Evolutionary conservation across 805 yeast species (phyloP), one percentile per base, ranked within the genome.

Genomic region (Citeromyces nyonsensis): DNA sequence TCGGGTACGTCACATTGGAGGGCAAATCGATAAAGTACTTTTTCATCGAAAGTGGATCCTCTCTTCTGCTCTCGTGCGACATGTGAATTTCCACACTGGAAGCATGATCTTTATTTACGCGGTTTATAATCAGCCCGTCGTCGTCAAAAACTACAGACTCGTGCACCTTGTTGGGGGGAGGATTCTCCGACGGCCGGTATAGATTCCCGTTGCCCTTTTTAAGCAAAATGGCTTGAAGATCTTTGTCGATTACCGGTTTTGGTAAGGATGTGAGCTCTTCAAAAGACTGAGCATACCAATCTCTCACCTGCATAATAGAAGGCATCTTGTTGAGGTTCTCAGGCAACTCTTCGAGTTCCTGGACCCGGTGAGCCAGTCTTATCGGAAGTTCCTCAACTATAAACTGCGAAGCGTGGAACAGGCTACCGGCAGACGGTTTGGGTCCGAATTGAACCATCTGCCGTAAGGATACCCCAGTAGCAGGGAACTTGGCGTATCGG

Each of bases 391-490:
- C 95, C 46, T 82, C 83, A 1, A 79, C 82, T 7, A 80, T 73
- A 48, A 84, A 84, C 49, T 78, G 81, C 5, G 86, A 77, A 1
- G 94, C 94, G 30, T 81, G 66, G 49, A 79, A 85, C 27, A 82
- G 57, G 8, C 80, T 69, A 3, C 93, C 94, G 10, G 80, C 81
- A 24, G 70, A 64, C 5, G 94, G 91, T 29, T 66, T 59, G 7
- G 77, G 73, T 3, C 95, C 95, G 56, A 84, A 80, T 48, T 81
- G 91, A 12, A 84, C 95, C 94, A 84, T 83, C 51, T 83, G 94
- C 36, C 84, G 63, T 38, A 84, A 57, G 3, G 85, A 75, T 3
- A 84, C 83, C 1, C 93, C 85, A 2, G 94, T 81, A 29, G 86
- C 91, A 9, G 84, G 79, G 39, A 75, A 64, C 33, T 65, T 60